Conservation (phyloP, 2,329 filamentous ascomycete genomes). For the Nothophaeocryptopus gaeumannii region DNA sequence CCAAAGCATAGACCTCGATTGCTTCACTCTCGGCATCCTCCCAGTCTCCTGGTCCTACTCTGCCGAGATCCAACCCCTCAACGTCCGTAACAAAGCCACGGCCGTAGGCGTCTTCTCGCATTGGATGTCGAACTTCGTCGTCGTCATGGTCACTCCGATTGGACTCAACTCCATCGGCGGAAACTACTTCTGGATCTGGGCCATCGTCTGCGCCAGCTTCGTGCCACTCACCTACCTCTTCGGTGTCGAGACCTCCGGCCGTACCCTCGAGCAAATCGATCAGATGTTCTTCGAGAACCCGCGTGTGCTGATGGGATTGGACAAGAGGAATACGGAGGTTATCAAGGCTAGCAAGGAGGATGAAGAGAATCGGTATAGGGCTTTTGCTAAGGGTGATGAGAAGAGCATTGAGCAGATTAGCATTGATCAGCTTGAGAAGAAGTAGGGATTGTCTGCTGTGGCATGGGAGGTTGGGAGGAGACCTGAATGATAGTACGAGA, state of each 20-base stretch:
- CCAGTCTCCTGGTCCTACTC: slow-evolving; percentile 43
- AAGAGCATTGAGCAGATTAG: slow-evolving; percentile 12
- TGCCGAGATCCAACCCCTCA: slow-evolving; percentile 49
- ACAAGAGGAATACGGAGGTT: slow-evolving; percentile 27
- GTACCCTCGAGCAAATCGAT: slow-evolving; percentile 29
- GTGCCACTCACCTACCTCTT: slow-evolving; percentile 46
- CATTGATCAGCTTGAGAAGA: slow-evolving; percentile 1
- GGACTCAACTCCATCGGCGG: slow-evolving; percentile 37
- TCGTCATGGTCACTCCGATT: slow-evolving; percentile 26
- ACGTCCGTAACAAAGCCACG: slow-evolving; percentile 49
- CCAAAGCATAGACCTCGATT: slow-evolving; percentile 54
- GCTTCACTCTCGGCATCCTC: slow-evolving; percentile 51
- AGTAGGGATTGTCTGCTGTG: background rate
- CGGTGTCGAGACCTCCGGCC: slow-evolving; percentile 32
- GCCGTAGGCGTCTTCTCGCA: slow-evolving; percentile 50
- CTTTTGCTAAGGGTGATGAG: slow-evolving; percentile 19
- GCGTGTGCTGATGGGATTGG: slow-evolving; percentile 34
- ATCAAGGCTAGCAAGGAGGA: slow-evolving; percentile 22
- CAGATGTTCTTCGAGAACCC: slow-evolving; percentile 35
- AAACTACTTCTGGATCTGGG: slow-evolving; percentile 57
- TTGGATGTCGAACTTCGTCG: slow-evolving; percentile 50
- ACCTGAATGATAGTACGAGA: no score
- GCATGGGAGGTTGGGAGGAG: no score
- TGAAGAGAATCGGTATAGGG: slow-evolving; percentile 22
- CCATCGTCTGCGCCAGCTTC: slow-evolving; percentile 51